Conservation (phyloP, 179 eudicot species). For the Nepenthes alata region DNA sequence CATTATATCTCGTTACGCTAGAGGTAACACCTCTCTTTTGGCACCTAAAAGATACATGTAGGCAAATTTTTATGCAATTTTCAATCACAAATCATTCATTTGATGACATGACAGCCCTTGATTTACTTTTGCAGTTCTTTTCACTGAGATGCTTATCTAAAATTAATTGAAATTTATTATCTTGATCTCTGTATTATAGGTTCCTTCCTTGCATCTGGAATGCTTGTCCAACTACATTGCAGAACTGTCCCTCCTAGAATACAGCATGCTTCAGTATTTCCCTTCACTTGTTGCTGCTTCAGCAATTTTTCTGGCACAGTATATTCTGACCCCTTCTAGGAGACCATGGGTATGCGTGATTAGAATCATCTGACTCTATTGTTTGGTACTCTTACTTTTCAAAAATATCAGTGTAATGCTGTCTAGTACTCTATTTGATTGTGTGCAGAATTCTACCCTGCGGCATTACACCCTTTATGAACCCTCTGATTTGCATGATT, state of each 20-base stretch:
- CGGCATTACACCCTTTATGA: conserved; percentile 68
- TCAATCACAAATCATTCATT: too few species aligned
- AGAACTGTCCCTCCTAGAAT: conserved; percentile 60
- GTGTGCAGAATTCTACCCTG: conserved; percentile 49
- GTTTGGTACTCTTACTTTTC: not conserved
- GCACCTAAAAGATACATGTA: not conserved
- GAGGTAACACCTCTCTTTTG: not conserved
- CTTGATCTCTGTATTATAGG: conserved; percentile 16
- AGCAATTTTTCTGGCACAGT: conserved; percentile 54
- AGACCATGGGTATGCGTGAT: not conserved
- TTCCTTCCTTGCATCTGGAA: conserved; percentile 49
- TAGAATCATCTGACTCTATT: not conserved
- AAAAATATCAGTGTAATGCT: not conserved
- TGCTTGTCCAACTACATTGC: conserved; percentile 58
- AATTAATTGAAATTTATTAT: not conserved
- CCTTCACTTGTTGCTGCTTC: conserved; percentile 71
- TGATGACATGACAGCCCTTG: too few species aligned
- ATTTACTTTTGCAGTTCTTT: not conserved
- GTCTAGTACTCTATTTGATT: not conserved
- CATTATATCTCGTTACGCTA: not conserved
- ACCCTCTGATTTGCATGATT: conserved; percentile 50
- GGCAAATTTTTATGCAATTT: too few species aligned
- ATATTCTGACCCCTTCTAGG: conserved; percentile 8
- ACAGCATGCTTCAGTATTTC: conserved; percentile 56
- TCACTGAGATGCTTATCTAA: not conserved